phyloP scores from a whole-genome alignment of 1,139 yeast genomes.

The Eremothecium gossypii region DNA sequence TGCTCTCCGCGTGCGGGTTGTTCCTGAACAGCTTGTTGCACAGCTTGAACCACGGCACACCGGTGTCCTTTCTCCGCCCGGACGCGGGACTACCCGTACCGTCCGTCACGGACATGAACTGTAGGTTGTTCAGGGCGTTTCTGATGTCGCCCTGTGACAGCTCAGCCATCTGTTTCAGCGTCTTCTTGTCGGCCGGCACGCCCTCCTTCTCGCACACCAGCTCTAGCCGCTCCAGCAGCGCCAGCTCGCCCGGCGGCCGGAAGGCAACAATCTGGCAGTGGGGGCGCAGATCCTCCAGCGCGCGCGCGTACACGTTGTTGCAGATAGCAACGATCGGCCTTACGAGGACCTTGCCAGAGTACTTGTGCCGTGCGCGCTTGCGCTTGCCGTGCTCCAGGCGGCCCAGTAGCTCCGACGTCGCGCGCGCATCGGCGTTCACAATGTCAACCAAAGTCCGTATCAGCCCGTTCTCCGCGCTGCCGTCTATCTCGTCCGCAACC shows the following conservation, averaged over 20 bases:
- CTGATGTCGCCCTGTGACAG: slow-evolving; percentile 77
- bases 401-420: slow-evolving; percentile 30
- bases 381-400: slow-evolving; percentile 18
- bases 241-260: slow-evolving; percentile 46
- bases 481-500: slow-evolving; percentile 85
- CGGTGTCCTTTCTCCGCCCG: slow-evolving; percentile 40
- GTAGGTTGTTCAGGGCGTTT: slow-evolving; percentile 76
- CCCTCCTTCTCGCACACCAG: slow-evolving; percentile 44
- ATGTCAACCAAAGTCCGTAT: slow-evolving; percentile 59
- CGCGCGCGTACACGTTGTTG: slow-evolving; percentile 69
- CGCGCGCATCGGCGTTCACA: slow-evolving; percentile 48
- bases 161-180: slow-evolving; percentile 51
- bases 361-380: slow-evolving; percentile 25
- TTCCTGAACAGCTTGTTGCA: slow-evolving; percentile 48
- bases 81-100: slow-evolving; percentile 24
- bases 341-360: slow-evolving; percentile 38
- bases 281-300: slow-evolving; percentile 66
- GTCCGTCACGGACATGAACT: slow-evolving; percentile 38
- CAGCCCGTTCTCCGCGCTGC: slow-evolving; percentile 77
- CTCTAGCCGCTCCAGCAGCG: slow-evolving; percentile 40
- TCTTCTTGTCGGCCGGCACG: slow-evolving; percentile 31
- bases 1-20: slow-evolving; percentile 36
- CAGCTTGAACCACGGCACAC: slow-evolving; percentile 49
- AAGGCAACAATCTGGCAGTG: slow-evolving; percentile 64
- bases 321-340: slow-evolving; percentile 92